Conservation (phyloP, 2,329 filamentous ascomycete genomes). For the Aspergillus sp. region DNA sequence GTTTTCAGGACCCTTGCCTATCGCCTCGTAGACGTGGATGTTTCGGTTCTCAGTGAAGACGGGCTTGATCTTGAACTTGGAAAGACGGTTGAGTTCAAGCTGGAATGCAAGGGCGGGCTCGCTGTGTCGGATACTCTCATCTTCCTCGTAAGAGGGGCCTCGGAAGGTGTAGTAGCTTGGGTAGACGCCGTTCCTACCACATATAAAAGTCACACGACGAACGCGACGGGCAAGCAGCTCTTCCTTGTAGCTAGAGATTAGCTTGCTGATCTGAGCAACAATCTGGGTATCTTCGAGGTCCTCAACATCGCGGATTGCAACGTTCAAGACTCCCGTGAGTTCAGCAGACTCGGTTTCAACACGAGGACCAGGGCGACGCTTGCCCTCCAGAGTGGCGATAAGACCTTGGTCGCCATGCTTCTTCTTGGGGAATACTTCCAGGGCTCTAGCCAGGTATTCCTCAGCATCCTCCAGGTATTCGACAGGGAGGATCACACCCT, state of each 20-base stretch:
- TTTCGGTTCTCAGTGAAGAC: conserved; percentile 99
- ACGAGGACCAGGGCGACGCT: conserved; percentile 61
- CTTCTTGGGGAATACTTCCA: conserved; percentile 75
- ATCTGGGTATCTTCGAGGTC: conserved; percentile 78
- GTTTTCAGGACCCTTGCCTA: conserved; percentile 90
- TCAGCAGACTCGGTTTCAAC: conserved; percentile 66
- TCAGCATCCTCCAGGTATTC: conserved; percentile 93
- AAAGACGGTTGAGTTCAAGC: conserved; percentile 88
- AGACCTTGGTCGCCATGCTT: conserved; percentile 58
- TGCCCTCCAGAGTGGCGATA: conserved; percentile 71
- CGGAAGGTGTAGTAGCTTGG: conserved; percentile 99
- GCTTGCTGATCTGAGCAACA: conserved; percentile 68
- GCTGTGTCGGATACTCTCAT: conserved; percentile 93
- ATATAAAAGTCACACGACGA: conserved; percentile 92
- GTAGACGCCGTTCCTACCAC: conserved; percentile 90
- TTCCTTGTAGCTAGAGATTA: conserved; percentile 78
- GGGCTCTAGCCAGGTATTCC: conserved; percentile 76
- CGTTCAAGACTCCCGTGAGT: conserved; percentile 86
- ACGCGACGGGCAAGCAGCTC: conserved; percentile 80
- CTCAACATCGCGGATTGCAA: conserved; percentile 88
- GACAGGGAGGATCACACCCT: conserved; percentile 92
- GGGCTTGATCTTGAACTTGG: conserved; percentile 97
- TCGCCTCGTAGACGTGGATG: conserved; percentile 96
- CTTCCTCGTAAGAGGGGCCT: conserved; percentile 83
- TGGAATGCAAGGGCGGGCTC: conserved; percentile 98